These are phyloP conservation scores for Komagataella populi DNA, from an alignment of 805 yeast species.

Conservation along the genomic window DNA sequence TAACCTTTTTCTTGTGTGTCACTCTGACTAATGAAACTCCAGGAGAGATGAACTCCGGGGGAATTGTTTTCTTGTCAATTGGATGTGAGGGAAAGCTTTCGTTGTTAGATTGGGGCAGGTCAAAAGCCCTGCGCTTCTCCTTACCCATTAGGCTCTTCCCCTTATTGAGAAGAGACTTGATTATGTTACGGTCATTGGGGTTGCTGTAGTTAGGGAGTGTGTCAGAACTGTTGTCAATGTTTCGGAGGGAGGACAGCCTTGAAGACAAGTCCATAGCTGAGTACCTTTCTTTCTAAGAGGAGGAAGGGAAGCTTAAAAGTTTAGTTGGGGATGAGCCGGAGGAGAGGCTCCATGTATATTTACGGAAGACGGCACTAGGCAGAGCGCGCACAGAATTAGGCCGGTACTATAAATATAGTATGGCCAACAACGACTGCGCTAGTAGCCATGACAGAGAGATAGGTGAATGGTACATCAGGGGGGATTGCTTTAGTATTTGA, in stretches of 20 bases:
- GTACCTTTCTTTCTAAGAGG: background rate
- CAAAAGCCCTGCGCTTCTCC: background rate
- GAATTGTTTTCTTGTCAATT: constrained; percentile 18
- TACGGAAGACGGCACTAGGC: background rate
- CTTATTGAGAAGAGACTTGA: background rate
- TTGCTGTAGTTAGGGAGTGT: background rate
- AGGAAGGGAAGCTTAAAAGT: background rate
- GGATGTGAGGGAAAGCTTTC: constrained; percentile 4
- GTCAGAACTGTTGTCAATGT: background rate
- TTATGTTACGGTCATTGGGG: background rate
- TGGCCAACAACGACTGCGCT: too few species aligned
- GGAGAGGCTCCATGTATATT: background rate
- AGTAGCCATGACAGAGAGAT: too few species aligned
- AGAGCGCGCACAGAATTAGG: background rate
- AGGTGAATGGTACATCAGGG: too few species aligned
- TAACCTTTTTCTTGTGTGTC: constrained; percentile 55
- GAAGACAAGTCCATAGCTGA: background rate
- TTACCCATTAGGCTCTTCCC: background rate
- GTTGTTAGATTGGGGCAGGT: background rate
- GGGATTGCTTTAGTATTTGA: too few species aligned
- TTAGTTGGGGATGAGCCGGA: background rate
- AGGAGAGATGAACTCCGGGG: constrained; percentile 31
- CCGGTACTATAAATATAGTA: background rate
- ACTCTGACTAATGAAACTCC: constrained; percentile 58
- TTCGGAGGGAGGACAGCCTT: background rate